These are phyloP conservation scores for Tulasnella sp. DNA, from an alignment of 768 basidiomycete genomes.

Conservation along the genomic window DNA sequence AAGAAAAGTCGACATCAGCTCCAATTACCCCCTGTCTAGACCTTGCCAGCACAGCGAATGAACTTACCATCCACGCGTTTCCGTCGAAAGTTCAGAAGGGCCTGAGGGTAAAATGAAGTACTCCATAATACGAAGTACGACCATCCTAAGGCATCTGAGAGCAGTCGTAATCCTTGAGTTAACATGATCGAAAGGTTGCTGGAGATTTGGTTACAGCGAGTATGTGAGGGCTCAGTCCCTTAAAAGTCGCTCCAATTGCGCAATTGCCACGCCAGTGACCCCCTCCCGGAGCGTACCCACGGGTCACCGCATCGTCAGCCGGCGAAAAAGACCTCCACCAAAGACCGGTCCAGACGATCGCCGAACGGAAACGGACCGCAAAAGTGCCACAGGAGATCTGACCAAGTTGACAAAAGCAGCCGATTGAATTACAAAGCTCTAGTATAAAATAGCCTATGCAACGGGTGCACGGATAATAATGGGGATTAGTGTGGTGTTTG, in stretches of 20 bases:
- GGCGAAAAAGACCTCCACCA: no score
- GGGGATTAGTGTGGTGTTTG: not conserved
- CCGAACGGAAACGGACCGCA: no score
- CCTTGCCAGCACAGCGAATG: not conserved
- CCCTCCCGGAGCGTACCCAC: no score
- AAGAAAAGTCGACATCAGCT: not conserved
- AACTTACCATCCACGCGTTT: conserved; percentile 4
- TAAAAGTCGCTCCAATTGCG: conserved; percentile 8
- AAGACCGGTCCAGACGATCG: no score
- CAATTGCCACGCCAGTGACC: not conserved
- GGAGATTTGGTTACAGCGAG: not conserved
- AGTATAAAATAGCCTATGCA: not conserved
- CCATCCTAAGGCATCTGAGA: conserved; percentile 30
- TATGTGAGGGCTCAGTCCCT: not conserved
- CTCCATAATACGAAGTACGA: conserved; percentile 33
- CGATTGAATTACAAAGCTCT: not conserved
- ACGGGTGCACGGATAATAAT: not conserved
- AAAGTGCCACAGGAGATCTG: no score
- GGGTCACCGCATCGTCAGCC: no score
- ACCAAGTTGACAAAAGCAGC: no score
- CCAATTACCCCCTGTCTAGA: not conserved
- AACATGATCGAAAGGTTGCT: not conserved
- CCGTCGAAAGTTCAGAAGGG: conserved; percentile 10
- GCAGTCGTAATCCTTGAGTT: not conserved
- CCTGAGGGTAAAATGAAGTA: conserved; percentile 40